Conservation (phyloP, 202 grass and related monocot genomes). For the Schoenoplectus tabernaemontani region DNA sequence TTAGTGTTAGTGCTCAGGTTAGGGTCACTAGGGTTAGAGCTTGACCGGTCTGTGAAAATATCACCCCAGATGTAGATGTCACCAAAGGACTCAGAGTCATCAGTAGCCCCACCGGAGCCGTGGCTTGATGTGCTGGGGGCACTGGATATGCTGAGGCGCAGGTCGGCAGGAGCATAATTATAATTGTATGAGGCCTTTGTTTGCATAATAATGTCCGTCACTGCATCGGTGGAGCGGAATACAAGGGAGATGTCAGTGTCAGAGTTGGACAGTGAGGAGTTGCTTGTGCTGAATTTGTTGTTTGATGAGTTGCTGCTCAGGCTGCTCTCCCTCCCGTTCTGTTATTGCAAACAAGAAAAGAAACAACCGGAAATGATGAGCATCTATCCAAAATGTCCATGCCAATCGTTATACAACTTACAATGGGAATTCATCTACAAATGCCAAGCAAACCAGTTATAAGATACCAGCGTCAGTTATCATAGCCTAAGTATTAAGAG, state of each 20-base stretch:
- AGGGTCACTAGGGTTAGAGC: constrained; percentile 37
- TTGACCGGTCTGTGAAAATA: constrained; percentile 55
- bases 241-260: constrained; percentile 37
- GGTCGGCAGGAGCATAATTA: constrained; percentile 45
- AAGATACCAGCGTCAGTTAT: neutral
- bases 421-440: neutral
- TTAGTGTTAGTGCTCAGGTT: constrained; percentile 7
- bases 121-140: constrained; percentile 89
- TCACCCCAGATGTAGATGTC: constrained; percentile 98
- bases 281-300: constrained; percentile 20
- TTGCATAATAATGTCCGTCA: constrained; percentile 86
- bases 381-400: neutral
- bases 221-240: constrained; percentile 70
- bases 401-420: neutral
- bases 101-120: constrained; percentile 73
- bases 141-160: constrained; percentile 91
- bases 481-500: neutral
- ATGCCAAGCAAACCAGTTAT: neutral
- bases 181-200: constrained; percentile 34
- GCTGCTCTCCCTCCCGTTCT: constrained; percentile 75
- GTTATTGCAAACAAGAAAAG: neutral
- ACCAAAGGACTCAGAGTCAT: constrained; percentile 87
- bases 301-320: constrained; percentile 59
- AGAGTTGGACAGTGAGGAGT: constrained; percentile 23
- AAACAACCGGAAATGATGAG: neutral